Conservation (phyloP, 345 rosid genomes). For the Lagerstroemia speciosa region DNA sequence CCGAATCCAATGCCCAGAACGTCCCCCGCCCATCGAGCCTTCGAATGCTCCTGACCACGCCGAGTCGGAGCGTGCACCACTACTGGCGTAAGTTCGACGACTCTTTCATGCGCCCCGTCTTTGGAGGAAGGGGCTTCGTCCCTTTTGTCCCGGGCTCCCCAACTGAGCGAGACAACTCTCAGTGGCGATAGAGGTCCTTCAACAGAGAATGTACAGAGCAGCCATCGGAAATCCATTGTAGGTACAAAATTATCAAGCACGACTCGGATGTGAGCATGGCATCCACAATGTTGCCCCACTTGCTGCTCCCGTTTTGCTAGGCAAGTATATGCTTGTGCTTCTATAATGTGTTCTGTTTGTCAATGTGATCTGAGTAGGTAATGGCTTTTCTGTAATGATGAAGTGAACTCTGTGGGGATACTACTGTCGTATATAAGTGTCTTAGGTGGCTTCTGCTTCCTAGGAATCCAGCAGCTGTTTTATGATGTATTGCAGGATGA, state of each 20-base stretch:
- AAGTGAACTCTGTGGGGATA: not conserved
- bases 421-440: not conserved
- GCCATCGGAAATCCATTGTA: not conserved
- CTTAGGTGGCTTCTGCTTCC: not conserved
- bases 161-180: slow-evolving; percentile 25
- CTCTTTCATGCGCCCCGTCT: slow-evolving; percentile 80
- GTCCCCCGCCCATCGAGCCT: slow-evolving; percentile 30
- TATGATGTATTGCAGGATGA: too few relatives aligned
- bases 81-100: slow-evolving; percentile 77
- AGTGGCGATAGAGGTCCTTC: slow-evolving; percentile 21
- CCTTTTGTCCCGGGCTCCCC: slow-evolving; percentile 65
- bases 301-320: not conserved
- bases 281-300: not conserved
- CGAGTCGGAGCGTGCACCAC: slow-evolving; percentile 66
- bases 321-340: not conserved
- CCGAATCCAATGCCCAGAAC: slow-evolving; percentile 18
- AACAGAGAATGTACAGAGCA: not conserved
- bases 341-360: not conserved
- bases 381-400: not conserved
- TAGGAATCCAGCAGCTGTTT: too few relatives aligned
- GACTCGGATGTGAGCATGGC: not conserved
- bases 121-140: slow-evolving; percentile 82
- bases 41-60: slow-evolving; percentile 48
- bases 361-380: not conserved
- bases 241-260: not conserved